Conservation (phyloP, 129 eudicot species). For the Deinandra increscens region DNA sequence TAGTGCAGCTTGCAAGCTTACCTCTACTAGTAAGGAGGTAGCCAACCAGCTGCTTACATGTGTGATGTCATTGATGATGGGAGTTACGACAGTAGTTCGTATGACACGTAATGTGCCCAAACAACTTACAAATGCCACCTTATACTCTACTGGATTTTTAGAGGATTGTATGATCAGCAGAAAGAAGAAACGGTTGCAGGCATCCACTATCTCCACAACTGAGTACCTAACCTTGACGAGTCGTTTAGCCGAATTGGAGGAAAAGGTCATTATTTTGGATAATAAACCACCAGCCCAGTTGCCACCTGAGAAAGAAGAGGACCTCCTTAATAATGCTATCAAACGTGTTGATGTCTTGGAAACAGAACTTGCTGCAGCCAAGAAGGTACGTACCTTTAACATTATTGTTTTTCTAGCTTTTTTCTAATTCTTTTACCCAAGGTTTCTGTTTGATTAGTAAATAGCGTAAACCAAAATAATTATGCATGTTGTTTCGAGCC, state of each 20-base stretch:
- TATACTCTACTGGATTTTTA: slow-evolving; percentile 46
- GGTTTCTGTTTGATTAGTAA: background rate
- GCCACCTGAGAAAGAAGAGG: slow-evolving; percentile 89
- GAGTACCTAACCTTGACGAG: slow-evolving; percentile 70
- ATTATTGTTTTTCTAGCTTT: slow-evolving; percentile 1
- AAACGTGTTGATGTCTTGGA: slow-evolving; percentile 59
- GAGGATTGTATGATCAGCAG: slow-evolving; percentile 31
- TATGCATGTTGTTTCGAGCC: too few species aligned
- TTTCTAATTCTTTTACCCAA: background rate
- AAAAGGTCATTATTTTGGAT: slow-evolving; percentile 43
- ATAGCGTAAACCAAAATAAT: slow-evolving; percentile 8
- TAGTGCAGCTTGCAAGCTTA: slow-evolving; percentile 31
- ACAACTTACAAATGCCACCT: slow-evolving; percentile 68
- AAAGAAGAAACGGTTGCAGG: slow-evolving; percentile 31
- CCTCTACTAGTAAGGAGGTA: slow-evolving; percentile 26
- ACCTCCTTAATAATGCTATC: slow-evolving; percentile 64
- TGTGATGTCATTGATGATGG: slow-evolving; percentile 73
- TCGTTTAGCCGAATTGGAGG: slow-evolving; percentile 86
- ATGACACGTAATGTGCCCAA: slow-evolving; percentile 71
- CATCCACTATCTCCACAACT: slow-evolving; percentile 38
- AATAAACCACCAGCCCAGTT: slow-evolving; percentile 57
- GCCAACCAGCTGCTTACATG: slow-evolving; percentile 54
- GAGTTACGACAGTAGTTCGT: slow-evolving; percentile 63
- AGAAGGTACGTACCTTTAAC: slow-evolving; percentile 63
- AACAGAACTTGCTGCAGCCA: slow-evolving; percentile 59